phyloP scores from a whole-genome alignment of 1,139 yeast species.

The Yamadazyma conglobata region DNA sequence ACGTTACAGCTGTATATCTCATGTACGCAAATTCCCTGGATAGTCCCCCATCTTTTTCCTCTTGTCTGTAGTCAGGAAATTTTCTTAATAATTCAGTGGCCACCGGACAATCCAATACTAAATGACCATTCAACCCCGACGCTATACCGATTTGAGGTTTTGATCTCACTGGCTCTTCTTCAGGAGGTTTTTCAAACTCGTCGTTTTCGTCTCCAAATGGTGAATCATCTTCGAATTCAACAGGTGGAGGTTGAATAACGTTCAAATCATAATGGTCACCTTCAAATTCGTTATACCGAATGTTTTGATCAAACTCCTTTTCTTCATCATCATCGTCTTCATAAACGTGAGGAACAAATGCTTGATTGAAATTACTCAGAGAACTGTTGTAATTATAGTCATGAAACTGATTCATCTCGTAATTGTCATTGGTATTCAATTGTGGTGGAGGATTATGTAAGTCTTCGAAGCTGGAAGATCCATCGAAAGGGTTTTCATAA shows the following conservation, averaged over 20 bases:
- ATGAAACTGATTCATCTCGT: conserved; percentile 28
- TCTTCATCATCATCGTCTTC: conserved; percentile 45
- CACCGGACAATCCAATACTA: conserved; percentile 50
- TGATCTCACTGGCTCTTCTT: conserved; percentile 33
- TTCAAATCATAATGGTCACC: conserved; percentile 46
- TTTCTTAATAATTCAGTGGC: conserved; percentile 45
- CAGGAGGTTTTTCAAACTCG: conserved; percentile 29
- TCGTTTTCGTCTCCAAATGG: conserved; percentile 35
- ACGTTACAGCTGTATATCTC: conserved; percentile 50
- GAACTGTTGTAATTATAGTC: conserved; percentile 17
- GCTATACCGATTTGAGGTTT: conserved; percentile 40
- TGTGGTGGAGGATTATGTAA: conserved; percentile 14
- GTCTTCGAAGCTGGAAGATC: conserved; percentile 13
- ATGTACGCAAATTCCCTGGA: conserved; percentile 46
- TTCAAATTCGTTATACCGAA: conserved; percentile 38
- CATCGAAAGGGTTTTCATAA: conserved; percentile 16
- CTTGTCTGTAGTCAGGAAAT: conserved; percentile 38
- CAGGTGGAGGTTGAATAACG: conserved; percentile 26
- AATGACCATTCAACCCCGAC: conserved; percentile 44
- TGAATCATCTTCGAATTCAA: conserved; percentile 18
- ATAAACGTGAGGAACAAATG: conserved; percentile 47
- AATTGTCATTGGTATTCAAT: conserved; percentile 17
- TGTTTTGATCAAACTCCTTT: conserved; percentile 37
- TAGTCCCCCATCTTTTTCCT: conserved; percentile 38
- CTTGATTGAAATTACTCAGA: conserved; percentile 27